Base-by-base conservation (phyloP, 805 yeast species). In the Candida manassasensis region DNA sequence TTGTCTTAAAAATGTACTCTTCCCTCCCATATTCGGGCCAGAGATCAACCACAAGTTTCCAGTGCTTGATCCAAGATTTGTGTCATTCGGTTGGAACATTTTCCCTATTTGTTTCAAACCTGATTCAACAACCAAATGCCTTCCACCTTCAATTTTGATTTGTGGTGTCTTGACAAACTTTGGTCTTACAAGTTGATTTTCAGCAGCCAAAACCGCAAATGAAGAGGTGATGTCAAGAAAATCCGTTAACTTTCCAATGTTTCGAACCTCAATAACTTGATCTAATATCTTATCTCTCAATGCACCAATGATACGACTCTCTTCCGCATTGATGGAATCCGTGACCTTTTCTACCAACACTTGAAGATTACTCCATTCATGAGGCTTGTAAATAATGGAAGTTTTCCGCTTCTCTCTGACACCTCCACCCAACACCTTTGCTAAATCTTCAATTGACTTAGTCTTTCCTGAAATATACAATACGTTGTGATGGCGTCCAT, bases 1-100 rank as follows among this genome's bases (percentile, higher is more conserved):
- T 47, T 83, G 89, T 34, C 87, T 69, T 18, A 83, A 82, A 48
- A 76, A 79, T 0, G 89, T 79, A 16, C 87, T 79, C 49, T 85
- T 85, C 1, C 95, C 95, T 6, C 95, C 95, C 89, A 84, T 84
- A 47, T 84, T 84, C 0, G 94, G 93, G 0, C 95, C 95, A 0
- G 95, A 80, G 13, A 88, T 75, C 10, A 88, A 67, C 53, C 81
- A 68, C n/a, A 48, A 22, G 21, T 42, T 49, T 17, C 41, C 44
- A 9, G 38, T 35, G 16, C 29, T 14, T 14, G 38, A 44, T 3
- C 55, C 57, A 9, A 66, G 34, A 6, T 41, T 44, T 11, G 67
- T 60, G 41, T 61, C 53, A 69, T 41, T 78, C 25, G 44, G 70
- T 50, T 52, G 52, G 41, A 81, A 82, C 37, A 66, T 61, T 11